Base-by-base conservation (phyloP, 2,329 filamentous ascomycete genomes). In the Penicillium sp. region DNA sequence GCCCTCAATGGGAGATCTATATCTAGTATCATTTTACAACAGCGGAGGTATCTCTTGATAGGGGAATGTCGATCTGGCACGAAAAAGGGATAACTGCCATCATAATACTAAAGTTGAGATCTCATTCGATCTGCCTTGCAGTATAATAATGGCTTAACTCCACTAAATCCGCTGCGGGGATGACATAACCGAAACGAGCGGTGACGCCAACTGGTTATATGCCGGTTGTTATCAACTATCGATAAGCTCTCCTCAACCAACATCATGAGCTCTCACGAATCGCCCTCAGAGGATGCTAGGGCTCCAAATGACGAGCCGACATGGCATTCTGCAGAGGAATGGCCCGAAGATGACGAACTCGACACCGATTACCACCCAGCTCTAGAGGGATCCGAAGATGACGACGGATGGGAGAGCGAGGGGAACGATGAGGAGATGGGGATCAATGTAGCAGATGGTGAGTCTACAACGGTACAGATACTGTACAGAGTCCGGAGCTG, bases 361-460 rank as follows among this genome's bases (percentile, higher is more conserved):
- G 41, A 54, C 18, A 32, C 37, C 25, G 51, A 55, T 13, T 54
- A 47, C 26, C 36, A 45, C 20, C 41, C 51, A 15, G 35, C 39
- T 12, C 4, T 17, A 23, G 44, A 45, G 15, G 20, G 30, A 15
- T 41, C 41, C 12, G 37, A 37, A 1, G 35, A 41, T 11, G 39
- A 41, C 15, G 42, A 42, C 14, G 42, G 15, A 25, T 45, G 39
- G 40, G 47, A 47, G 11, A 39, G 43, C 18, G 31, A 43, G 15
- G 32, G 29, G 12, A 29, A 52, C 8, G 67, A 70, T 62, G 70
- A 75, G 61, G 71, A 73, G 57, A 71, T 73, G 65, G 71, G 74
- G 45, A 72, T 68, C 58, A 62, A 23, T 4, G 15, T 28, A 16
- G 23, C 37, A 6, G 39, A 41, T 20, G 39, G 49, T 46, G 10